A percentile compares a stretch with the other conserved stretches of the same genome.
Evolutionary conservation across 1,284 basidiomycete species (phyloP).

Genomic region (Ceratobasidium sp.): DNA sequence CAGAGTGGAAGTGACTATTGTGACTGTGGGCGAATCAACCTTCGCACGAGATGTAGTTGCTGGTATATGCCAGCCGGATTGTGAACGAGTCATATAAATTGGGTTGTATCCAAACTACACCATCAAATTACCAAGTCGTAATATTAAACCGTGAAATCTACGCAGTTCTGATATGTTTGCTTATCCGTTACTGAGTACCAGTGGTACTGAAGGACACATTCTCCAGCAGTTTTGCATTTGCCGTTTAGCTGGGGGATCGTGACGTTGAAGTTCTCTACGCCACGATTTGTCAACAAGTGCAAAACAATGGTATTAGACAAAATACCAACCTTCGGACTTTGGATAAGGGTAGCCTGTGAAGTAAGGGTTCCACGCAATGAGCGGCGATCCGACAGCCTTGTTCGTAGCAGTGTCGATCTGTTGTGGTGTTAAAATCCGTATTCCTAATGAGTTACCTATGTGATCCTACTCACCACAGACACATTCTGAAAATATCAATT

Average conservation of each 20-base stretch:
- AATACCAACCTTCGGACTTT: constrained; percentile 21
- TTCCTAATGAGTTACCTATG: neutral
- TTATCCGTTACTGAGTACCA: constrained; percentile 33
- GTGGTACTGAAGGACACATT: constrained; percentile 32
- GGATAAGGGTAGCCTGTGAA: constrained; percentile 35
- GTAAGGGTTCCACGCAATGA: constrained; percentile 35
- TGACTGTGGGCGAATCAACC: too few relatives aligned
- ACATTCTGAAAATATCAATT: constrained; percentile 9
- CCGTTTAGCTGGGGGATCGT: constrained; percentile 22
- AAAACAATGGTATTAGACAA: neutral
- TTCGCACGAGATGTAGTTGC: too few relatives aligned
- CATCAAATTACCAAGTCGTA: neutral
- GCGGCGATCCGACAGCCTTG: constrained; percentile 16
- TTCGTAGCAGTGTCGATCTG: constrained; percentile 26
- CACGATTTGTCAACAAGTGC: neutral
- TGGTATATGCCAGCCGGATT: too few relatives aligned
- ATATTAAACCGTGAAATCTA: constrained; percentile 23
- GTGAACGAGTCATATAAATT: too few relatives aligned
- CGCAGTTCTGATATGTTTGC: constrained; percentile 34
- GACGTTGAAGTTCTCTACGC: constrained; percentile 34
- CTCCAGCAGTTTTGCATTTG: constrained; percentile 26
- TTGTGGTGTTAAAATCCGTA: neutral
- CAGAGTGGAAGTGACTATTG: too few relatives aligned
- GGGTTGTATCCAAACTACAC: neutral
- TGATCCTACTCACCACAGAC: constrained; percentile 14